These are phyloP conservation scores for Ochetophila trinervis DNA, from an alignment of 306 rosid species.

Conservation along the genomic window DNA sequence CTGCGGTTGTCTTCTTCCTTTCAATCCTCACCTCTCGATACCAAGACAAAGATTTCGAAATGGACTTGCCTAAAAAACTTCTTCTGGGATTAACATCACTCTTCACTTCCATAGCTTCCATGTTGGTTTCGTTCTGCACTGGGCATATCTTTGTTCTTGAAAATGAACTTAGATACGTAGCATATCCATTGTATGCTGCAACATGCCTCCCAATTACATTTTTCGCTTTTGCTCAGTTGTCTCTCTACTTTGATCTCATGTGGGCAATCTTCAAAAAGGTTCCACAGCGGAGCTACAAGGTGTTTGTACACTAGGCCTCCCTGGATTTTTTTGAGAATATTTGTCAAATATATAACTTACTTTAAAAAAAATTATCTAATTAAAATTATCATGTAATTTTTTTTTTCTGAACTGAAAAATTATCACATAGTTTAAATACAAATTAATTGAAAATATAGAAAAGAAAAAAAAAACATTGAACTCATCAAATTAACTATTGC, in stretches of 20 bases:
- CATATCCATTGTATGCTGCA: slow-evolving; percentile 42
- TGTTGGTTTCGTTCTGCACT: slow-evolving; percentile 43
- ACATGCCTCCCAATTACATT: slow-evolving; percentile 39
- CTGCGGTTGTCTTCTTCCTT: slow-evolving; percentile 38
- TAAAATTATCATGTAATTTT: too few species aligned
- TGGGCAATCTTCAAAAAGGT: slow-evolving; percentile 38
- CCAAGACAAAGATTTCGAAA: slow-evolving; percentile 38
- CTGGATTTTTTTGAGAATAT: too few species aligned
- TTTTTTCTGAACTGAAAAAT: too few species aligned
- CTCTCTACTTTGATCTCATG: slow-evolving; percentile 47
- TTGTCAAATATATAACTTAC: too few species aligned
- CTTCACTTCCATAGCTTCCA: slow-evolving; percentile 44
- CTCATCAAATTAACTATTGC: too few species aligned
- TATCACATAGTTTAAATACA: too few species aligned
- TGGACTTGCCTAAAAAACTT: slow-evolving; percentile 36
- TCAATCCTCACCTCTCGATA: slow-evolving; percentile 46
- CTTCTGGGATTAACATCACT: slow-evolving; percentile 39
- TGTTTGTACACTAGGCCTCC: slow-evolving; percentile 5
- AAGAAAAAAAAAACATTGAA: too few species aligned
- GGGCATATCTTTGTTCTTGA: slow-evolving; percentile 39
- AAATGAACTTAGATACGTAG: slow-evolving; percentile 18
- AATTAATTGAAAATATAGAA: too few species aligned
- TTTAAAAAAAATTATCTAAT: too few species aligned
- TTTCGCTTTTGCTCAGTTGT: slow-evolving; percentile 43
- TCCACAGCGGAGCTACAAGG: slow-evolving; percentile 38